Conservation (phyloP, 768 basidiomycete genomes). For the Nevesoporus exiguus region DNA sequence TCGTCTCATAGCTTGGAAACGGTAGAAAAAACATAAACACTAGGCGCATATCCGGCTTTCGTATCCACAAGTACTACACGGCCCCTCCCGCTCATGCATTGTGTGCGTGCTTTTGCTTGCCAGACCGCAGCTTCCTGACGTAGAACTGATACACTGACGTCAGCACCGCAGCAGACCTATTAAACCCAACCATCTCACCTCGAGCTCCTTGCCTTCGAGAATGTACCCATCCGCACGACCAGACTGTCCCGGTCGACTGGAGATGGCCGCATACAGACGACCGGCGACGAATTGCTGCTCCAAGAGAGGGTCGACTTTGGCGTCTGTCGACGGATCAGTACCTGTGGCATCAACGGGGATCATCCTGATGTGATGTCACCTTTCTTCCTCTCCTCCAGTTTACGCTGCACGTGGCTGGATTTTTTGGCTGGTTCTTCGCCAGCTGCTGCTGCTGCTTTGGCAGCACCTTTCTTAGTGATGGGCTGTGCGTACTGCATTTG, state of each 20-base stretch:
- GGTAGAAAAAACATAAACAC: background rate
- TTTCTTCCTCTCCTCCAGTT: constrained; percentile 87
- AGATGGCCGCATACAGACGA: constrained; percentile 90
- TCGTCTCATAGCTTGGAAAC: constrained; percentile 3
- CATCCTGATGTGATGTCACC: constrained; percentile 41
- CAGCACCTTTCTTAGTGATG: constrained; percentile 76
- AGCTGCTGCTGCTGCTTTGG: constrained; percentile 52
- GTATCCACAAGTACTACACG: no score
- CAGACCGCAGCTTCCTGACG: constrained; percentile 86
- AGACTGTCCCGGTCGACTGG: constrained; percentile 94
- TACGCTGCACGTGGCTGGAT: constrained; percentile 89
- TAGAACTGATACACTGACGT: constrained; percentile 66
- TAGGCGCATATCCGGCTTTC: background rate
- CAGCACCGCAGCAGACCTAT: constrained; percentile 10
- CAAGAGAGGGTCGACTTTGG: constrained; percentile 87
- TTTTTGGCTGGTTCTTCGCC: constrained; percentile 66
- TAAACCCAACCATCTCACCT: constrained; percentile 49
- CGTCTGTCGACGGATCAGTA: constrained; percentile 47
- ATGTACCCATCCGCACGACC: constrained; percentile 97
- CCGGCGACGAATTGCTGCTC: constrained; percentile 91
- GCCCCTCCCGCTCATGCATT: constrained; percentile 40
- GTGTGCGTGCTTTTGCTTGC: constrained; percentile 92
- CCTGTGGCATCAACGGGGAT: background rate
- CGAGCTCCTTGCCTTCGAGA: constrained; percentile 97
- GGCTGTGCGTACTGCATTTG: constrained; percentile 83